These are phyloP conservation scores for Carex cristatella DNA, from an alignment of 176 grass and related monocot genomes.

Conservation along the genomic window DNA sequence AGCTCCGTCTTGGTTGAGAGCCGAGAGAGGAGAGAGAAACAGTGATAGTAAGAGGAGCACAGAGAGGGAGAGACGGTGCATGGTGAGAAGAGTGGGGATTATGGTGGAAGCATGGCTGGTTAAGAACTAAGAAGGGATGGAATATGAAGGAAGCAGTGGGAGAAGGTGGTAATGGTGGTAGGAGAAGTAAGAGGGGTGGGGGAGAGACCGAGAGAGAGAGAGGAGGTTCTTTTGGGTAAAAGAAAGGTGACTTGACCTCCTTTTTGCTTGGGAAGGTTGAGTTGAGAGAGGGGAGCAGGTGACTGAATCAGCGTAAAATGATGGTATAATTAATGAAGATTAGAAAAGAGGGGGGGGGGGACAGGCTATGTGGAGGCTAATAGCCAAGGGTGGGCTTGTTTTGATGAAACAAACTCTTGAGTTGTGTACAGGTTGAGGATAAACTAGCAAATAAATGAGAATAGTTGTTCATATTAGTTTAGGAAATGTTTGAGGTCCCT, in stretches of 20 bases:
- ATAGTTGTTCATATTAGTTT: not conserved
- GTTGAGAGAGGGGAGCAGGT: conserved; percentile 11
- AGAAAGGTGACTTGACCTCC: conserved; percentile 1
- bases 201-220: conserved; percentile 7
- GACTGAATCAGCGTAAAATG: conserved; percentile 27
- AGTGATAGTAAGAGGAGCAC: not conserved
- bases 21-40: not conserved
- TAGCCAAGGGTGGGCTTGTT: not conserved
- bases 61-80: not conserved
- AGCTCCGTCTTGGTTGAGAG: conserved; percentile 53
- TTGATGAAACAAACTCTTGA: not conserved
- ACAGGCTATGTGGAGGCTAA: not conserved
- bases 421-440: not conserved
- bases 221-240: not conserved
- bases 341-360: not conserved
- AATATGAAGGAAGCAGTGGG: not conserved
- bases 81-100: conserved; percentile 1
- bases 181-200: conserved; percentile 19
- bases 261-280: not conserved
- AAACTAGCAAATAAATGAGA: not conserved
- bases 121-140: not conserved
- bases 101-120: not conserved
- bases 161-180: conserved; percentile 13
- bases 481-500: not conserved
- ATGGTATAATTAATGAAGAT: conserved; percentile 24